Base-by-base conservation (phyloP, 2,329 filamentous ascomycete species). In the Botryotinia narcissicola region DNA sequence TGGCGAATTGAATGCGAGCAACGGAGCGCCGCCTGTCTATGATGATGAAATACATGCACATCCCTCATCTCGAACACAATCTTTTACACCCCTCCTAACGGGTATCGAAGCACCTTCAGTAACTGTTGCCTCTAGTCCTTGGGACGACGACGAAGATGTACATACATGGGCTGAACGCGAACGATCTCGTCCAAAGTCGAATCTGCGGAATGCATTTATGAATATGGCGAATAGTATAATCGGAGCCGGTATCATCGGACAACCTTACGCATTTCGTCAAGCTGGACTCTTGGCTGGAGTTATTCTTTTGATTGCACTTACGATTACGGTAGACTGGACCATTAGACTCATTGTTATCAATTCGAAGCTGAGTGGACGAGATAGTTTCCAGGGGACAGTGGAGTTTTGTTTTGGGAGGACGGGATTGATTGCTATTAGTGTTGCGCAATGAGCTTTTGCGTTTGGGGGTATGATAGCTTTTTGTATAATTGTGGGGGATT, bases 181-280 rank as follows among this genome's bases (percentile, higher is more conserved):
- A 80, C 85, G 86, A 73, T 80, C 68, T 12, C 87, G 95, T 73
- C 94, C 95, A 64, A 95, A 95, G 84, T 97, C 93, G 73, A 92
- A 92, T 8, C 87, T 98, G 84, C 87, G 88, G 75, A 93, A 92
- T 81, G 95, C 96, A 4, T 98, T 99, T 78, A 97, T 98, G 94
- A 99, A 99, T 84, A 99, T 99, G 96, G 95, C 96, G 76, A 99
- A 99, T 85, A 97, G 93, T 79, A 99, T 99, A 82, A 98, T 99
- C 78, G 90, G 90, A 57, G 90, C 90, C 3, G 90, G 90, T 70
- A 92, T 92, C 82, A 91, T 92, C 79, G 90, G 93, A 5, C 96
- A 99, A 83, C 95, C 96, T 20, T 99, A 98, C 83, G 96, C 96
- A n/a, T 92, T 99, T 81, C 90, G 90, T 74, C 95, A 98, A 84